phyloP scores from a whole-genome alignment of 1,139 yeast genomes.

The Pichia norvegensis region DNA sequence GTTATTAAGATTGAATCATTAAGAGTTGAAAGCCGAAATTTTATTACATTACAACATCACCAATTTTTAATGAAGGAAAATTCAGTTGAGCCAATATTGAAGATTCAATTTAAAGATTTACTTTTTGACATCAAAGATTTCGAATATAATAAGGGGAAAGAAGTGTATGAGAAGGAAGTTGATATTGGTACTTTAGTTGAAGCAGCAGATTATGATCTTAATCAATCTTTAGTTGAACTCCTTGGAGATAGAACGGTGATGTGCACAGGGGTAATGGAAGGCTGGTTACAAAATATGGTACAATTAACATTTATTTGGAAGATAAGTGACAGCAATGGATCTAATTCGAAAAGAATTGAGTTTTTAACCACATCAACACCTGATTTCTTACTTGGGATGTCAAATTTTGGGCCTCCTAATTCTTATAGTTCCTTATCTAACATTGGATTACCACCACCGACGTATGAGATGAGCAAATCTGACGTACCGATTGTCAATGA shows the following conservation, averaged over 20 bases:
- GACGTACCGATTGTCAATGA: too few relatives aligned
- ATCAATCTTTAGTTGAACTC: conserved; percentile 4
- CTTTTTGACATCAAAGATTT: conserved; percentile 12
- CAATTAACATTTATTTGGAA: conserved; percentile 2
- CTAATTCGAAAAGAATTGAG: not conserved
- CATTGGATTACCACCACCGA: conserved; percentile 7
- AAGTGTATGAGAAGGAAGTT: conserved; percentile 2
- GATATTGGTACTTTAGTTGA: conserved; percentile 1
- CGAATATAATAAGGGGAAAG: conserved; percentile 3
- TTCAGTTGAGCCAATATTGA: not conserved
- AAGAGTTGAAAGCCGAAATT: conserved; percentile 2
- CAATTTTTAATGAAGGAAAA: conserved; percentile 1
- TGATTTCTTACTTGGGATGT: conserved; percentile 6
- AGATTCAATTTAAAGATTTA: conserved; percentile 7
- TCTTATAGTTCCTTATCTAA: not conserved
- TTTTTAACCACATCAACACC: conserved; percentile 3
- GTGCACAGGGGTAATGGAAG: conserved; percentile 5
- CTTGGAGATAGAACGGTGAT: conserved; percentile 1
- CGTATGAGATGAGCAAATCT: conserved; percentile 8
- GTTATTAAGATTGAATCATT: conserved; percentile 12
- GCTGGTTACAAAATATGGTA: conserved; percentile 4
- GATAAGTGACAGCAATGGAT: conserved; percentile 4
- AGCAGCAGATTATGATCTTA: conserved; percentile 6
- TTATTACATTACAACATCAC: conserved; percentile 1
- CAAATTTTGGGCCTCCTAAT: not conserved